Evolutionary conservation across 345 rosid genomes (phyloP).

Genomic region (Euphorbia peplus): DNA sequence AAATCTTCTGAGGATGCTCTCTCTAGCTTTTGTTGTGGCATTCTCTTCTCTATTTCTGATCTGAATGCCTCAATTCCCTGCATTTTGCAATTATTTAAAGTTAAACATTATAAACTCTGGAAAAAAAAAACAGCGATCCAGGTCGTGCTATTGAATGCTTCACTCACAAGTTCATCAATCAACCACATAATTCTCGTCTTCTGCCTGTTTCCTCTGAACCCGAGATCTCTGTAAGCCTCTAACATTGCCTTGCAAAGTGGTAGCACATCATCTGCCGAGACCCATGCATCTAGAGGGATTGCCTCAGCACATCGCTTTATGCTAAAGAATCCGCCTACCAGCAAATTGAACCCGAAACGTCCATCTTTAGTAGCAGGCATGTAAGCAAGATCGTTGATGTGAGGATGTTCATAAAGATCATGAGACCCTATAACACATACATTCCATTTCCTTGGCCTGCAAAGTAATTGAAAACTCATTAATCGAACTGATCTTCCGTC

Average conservation of each 20-base stretch:
- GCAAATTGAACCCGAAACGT: slow-evolving; percentile 74
- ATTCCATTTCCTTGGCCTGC: slow-evolving; percentile 98
- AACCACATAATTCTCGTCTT: slow-evolving; percentile 99
- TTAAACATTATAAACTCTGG: not conserved
- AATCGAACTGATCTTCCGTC: not conserved
- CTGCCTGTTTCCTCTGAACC: slow-evolving; percentile 80
- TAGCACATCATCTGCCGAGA: slow-evolving; percentile 65
- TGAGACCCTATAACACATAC: slow-evolving; percentile 90
- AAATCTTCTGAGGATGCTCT: slow-evolving; percentile 66
- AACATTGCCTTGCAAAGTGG: slow-evolving; percentile 73
- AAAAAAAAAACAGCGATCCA: not conserved
- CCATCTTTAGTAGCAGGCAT: slow-evolving; percentile 86
- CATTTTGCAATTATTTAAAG: slow-evolving; percentile 13
- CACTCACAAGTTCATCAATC: slow-evolving; percentile 85
- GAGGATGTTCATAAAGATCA: slow-evolving; percentile 97
- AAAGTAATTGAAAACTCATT: slow-evolving; percentile 14
- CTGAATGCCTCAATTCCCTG: slow-evolving; percentile 90
- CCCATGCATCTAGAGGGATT: slow-evolving; percentile 94
- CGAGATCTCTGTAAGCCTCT: slow-evolving; percentile 90
- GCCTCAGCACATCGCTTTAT: slow-evolving; percentile 89
- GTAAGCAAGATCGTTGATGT: slow-evolving; percentile 94
- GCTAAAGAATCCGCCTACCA: slow-evolving; percentile 97
- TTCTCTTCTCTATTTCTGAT: slow-evolving; percentile 67
- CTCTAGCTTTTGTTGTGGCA: slow-evolving; percentile 60
- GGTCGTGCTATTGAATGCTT: slow-evolving; percentile 1